A percentile compares a stretch with the other conserved stretches of the same genome.
Conservation (phyloP, 2,329 filamentous ascomycete species). For the Epichloe amarillans region DNA sequence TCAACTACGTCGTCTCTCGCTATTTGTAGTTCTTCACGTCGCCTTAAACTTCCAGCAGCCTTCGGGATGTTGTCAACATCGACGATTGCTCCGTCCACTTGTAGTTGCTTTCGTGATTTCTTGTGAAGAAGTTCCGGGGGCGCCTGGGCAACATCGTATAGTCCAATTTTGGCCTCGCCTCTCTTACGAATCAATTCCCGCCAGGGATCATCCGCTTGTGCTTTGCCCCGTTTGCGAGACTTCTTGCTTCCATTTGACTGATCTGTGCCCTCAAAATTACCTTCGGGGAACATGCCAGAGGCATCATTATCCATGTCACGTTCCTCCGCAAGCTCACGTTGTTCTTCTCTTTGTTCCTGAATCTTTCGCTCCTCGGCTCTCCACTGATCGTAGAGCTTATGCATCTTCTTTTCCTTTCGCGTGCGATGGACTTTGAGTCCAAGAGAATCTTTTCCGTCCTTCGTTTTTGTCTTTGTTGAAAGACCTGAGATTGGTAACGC, state of each 20-base stretch:
- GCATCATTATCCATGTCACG: slow-evolving; percentile 47
- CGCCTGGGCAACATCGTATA: slow-evolving; percentile 54
- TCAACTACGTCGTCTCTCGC: slow-evolving; percentile 23
- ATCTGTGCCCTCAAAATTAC: slow-evolving; percentile 28
- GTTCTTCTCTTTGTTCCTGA: slow-evolving; percentile 51
- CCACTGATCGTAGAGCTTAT: slow-evolving; percentile 69
- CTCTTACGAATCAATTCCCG: slow-evolving; percentile 55
- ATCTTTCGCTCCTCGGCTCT: slow-evolving; percentile 51
- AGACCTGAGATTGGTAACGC: slow-evolving; percentile 66
- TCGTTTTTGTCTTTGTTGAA: slow-evolving; percentile 42
- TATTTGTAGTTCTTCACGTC: slow-evolving; percentile 25
- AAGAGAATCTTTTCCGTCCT: slow-evolving; percentile 47
- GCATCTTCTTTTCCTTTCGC: slow-evolving; percentile 73
- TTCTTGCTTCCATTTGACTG: slow-evolving; percentile 19
- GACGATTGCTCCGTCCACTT: slow-evolving; percentile 20
- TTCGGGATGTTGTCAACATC: slow-evolving; percentile 25
- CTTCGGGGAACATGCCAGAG: slow-evolving; percentile 23
- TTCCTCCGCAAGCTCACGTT: slow-evolving; percentile 50
- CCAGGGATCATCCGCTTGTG: slow-evolving; percentile 64
- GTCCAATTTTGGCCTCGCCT: slow-evolving; percentile 36
- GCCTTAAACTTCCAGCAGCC: slow-evolving; percentile 24
- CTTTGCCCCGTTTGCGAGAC: slow-evolving; percentile 23
- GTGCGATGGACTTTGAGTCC: slow-evolving; percentile 59
- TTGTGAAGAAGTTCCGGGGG: slow-evolving; percentile 63
- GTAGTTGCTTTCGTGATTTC: slow-evolving; percentile 19